These are phyloP conservation scores for Candida piceae DNA, from an alignment of 805 yeast species.

Conservation along the genomic window DNA sequence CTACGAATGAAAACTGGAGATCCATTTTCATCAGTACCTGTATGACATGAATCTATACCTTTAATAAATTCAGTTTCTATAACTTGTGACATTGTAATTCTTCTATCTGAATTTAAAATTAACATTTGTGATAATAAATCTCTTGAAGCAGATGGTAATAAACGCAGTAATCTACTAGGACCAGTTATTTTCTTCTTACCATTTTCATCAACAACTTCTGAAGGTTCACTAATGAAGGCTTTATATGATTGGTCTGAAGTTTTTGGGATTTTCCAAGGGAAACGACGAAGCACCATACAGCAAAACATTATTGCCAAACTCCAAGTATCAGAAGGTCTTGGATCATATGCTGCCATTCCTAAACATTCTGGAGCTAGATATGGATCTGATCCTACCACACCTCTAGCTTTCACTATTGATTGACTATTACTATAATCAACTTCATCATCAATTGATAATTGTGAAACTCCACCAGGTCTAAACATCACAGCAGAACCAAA, in stretches of 20 bases:
- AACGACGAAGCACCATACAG: conserved; percentile 80
- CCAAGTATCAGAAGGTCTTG: conserved; percentile 89
- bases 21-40: conserved; percentile 19
- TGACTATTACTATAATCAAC: conserved; percentile 31
- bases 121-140: conserved; percentile 62
- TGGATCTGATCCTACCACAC: conserved; percentile 95
- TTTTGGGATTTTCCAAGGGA: conserved; percentile 96
- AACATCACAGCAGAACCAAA: conserved; percentile 91
- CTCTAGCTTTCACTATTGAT: conserved; percentile 58
- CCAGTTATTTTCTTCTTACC: conserved; percentile 38
- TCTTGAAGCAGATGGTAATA: conserved; percentile 66
- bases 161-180: conserved; percentile 64
- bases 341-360: conserved; percentile 55
- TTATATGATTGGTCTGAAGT: conserved; percentile 67
- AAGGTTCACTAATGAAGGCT: conserved; percentile 43
- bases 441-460: background rate
- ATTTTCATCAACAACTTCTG: conserved; percentile 22
- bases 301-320: conserved; percentile 87
- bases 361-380: conserved; percentile 92
- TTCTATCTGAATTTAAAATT: conserved; percentile 47
- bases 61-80: conserved; percentile 52
- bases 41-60: conserved; percentile 51
- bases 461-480: conserved; percentile 37
- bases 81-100: conserved; percentile 58
- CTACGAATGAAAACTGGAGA: conserved; percentile 17